phyloP scores from a whole-genome alignment of 208 protist genomes.

The Crithidia bombi region DNA sequence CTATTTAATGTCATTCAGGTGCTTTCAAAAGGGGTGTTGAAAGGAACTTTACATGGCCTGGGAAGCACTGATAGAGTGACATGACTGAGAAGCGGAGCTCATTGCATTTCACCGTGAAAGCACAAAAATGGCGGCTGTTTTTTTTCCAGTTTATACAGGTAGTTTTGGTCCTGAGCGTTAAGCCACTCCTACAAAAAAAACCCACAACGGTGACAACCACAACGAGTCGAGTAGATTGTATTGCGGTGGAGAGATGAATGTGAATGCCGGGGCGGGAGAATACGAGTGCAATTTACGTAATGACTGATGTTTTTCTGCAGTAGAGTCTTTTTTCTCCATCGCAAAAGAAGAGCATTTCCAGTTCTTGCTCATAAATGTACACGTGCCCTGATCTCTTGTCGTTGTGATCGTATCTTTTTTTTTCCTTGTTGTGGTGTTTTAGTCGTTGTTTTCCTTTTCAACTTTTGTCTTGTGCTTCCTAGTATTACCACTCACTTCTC shows the following conservation, averaged over 20 bases:
- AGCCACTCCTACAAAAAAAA: neutral
- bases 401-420: neutral
- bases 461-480: neutral
- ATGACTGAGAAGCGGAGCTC: neutral
- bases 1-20: neutral
- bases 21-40: neutral
- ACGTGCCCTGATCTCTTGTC: neutral
- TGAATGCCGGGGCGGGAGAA: no score
- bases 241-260: no score
- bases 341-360: no score
- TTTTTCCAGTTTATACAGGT: neutral
- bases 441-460: slow-evolving; percentile 1
- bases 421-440: slow-evolving; percentile 1
- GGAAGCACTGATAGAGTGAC: neutral
- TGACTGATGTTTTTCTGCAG: no score
- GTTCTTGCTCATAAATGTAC: neutral
- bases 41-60: neutral
- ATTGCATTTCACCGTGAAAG: neutral
- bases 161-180: neutral
- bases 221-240: no score
- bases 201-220: no score
- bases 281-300: neutral
- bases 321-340: no score
- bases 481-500: slow-evolving; percentile 14
- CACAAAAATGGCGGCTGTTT: neutral